Conservation (phyloP, 2,329 filamentous ascomycete species). For the Drechslerella coelobrocha region DNA sequence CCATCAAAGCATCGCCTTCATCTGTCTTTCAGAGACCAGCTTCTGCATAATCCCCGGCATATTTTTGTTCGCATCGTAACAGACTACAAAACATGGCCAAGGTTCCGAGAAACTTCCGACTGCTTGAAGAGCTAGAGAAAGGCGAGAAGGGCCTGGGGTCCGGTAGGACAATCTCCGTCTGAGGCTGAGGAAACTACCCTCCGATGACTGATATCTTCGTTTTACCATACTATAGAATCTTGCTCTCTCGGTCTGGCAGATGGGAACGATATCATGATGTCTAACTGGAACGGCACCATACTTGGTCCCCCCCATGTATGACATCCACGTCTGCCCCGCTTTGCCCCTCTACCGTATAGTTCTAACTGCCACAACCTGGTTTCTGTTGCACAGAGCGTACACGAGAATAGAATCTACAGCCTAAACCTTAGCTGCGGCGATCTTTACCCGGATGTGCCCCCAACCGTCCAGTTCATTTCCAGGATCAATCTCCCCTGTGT, state of each 20-base stretch:
- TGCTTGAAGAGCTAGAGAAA: slow-evolving; percentile 97
- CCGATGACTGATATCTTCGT: slow-evolving; percentile 21
- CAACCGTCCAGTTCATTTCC: slow-evolving; percentile 88
- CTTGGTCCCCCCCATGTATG: slow-evolving; percentile 92
- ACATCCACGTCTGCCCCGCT: slow-evolving; percentile 3
- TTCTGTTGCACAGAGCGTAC: slow-evolving; percentile 73
- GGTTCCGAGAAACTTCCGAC: slow-evolving; percentile 92
- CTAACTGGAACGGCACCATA: slow-evolving; percentile 98
- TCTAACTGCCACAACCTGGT: not conserved
- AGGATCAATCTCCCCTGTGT: slow-evolving; percentile 97
- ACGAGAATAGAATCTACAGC: slow-evolving; percentile 99
- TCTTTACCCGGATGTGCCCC: slow-evolving; percentile 86
- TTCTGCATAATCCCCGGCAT: not conserved
- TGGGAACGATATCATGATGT: slow-evolving; percentile 93
- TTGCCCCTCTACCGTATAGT: slow-evolving; percentile 21
- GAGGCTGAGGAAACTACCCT: not conserved
- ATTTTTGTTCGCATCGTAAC: not conserved
- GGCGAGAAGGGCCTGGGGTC: slow-evolving; percentile 96
- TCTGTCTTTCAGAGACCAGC: not conserved
- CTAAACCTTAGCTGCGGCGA: slow-evolving; percentile 94
- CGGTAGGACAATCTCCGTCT: slow-evolving; percentile 62
- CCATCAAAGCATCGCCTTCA: not conserved
- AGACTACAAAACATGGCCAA: slow-evolving; percentile 64
- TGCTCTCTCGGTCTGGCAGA: slow-evolving; percentile 97
- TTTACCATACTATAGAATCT: slow-evolving; percentile 69